Base-by-base conservation (phyloP, 2,329 filamentous ascomycete species). In the Aspergillus ibericus region DNA sequence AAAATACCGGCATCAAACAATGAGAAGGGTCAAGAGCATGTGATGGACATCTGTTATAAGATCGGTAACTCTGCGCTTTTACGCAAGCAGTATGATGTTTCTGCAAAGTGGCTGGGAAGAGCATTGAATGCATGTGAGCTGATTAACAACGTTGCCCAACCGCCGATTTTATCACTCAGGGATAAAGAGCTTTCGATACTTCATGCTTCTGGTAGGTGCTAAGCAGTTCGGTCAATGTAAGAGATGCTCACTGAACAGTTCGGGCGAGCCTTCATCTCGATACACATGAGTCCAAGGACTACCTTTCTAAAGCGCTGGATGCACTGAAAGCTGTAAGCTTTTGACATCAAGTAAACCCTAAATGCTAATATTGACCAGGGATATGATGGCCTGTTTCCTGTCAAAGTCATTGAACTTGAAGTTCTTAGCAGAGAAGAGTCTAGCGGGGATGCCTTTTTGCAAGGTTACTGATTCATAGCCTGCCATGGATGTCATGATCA, bases 61-160 rank as follows among this genome's bases (percentile, higher is more conserved):
- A 89, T 96, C 40, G 92, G 92, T 3, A 85, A 82, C 49, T 80
- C 81, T 13, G 74, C 88, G 13, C 71, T 85, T 2, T 72, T 70
- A 3, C 83, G 82, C 53, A 75, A 80, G 7, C 80, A 89, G 53
- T 81, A 81, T 61, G 66, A 75, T 1, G 70, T 82, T 46, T 88
- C 91, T 0, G 71, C 82, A 1, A 86, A 83, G 66, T 98, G 93
- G 95, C 77, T 96, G 0, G 82, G 88, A 56, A 83, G 90, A 63
- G 87, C 90, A 2, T 80, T 85, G 50, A 77, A 85, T 10, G 68
- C 87, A 27, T 78, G 93, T 25, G 81, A 83, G 52, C 8, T 56
- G 15, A 57, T 53, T 4, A 67, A 69, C 18, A 84, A 85, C 55
- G 80, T 83, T 8, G 67, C 85, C 0, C 83, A 86, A 20, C 73